Base-by-base conservation (phyloP, 1,284 basidiomycete species). In the Leucocoprinus gongylophorus region DNA sequence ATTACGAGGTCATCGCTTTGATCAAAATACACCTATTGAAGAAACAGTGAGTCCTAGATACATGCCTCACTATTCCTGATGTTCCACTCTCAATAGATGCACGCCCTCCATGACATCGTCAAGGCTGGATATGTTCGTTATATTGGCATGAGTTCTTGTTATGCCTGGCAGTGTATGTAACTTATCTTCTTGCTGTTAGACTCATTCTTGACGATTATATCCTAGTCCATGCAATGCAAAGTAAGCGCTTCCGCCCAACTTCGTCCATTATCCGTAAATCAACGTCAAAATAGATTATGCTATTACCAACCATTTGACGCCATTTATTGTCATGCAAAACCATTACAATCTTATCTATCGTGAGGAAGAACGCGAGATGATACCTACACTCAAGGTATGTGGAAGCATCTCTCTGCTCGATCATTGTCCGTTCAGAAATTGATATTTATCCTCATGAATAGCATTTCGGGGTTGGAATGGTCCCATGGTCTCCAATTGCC, bases 251-350 rank as follows among this genome's bases (percentile, higher is more conserved):
- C 30, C 33, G 32, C 17, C 9, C 39, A 4, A 21, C 7, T 18
- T 29, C 35, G 38, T 46, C 15, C 5, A 35, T 15, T 8, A 33
- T 15, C n/a, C 12, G 18, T 38, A 23, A 51, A n/a, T 35, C 4
- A 18, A 46, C 18, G 26, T n/a, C 32, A 17, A 46, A 12, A 13
- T 26, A 75, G 64, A 71, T 55, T 76, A 75, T 58, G 76, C 72
- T 1, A 74, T 76, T 52, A 63, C 64, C 30, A 75, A 84, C 63
- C 73, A 75, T 17, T 68, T 83, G 28, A 84, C 81, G 0, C 79
- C 78, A 0, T 84, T 85, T 67, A 79, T 83, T 60, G 80, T 77
- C 10, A 85, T 87, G 84, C 85, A 88, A 62, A 83, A 84, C 61
- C 79, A 78, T 50, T 74, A 81, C 60, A 75, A 62, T 40, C 60